Evolutionary conservation across 805 yeast species (phyloP).

Genomic region (Kregervanrija delftensis): DNA sequence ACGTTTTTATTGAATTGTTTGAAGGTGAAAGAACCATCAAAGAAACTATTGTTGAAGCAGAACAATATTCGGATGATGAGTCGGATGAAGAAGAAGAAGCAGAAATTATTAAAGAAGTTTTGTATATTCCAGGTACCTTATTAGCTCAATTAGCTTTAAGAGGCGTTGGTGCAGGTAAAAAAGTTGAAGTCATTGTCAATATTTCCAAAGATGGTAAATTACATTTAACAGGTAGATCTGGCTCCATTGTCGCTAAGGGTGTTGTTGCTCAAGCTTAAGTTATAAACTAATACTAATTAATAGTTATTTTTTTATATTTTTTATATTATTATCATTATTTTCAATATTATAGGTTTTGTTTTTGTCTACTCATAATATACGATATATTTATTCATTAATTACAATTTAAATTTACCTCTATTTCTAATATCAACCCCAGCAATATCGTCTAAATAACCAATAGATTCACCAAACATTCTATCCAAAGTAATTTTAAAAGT

Average conservation of each 20-base stretch:
- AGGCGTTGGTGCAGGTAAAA: constrained; percentile 56
- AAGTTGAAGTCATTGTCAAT: constrained; percentile 64
- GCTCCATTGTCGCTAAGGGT: constrained; percentile 43
- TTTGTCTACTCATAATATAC: neutral
- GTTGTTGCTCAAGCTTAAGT: constrained; percentile 29
- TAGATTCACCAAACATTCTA: constrained; percentile 4
- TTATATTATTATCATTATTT: neutral
- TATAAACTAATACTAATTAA: neutral
- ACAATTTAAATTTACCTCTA: constrained; percentile 4
- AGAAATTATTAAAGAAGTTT: constrained; percentile 71
- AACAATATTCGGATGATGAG: constrained; percentile 45
- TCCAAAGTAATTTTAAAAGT: constrained; percentile 5
- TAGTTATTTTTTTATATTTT: neutral
- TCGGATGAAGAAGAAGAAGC: constrained; percentile 71
- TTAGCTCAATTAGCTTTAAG: constrained; percentile 75
- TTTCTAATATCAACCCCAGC: constrained; percentile 1
- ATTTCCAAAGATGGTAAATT: constrained; percentile 60
- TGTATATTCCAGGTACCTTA: constrained; percentile 62
- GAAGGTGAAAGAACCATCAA: constrained; percentile 83
- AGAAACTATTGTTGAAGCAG: constrained; percentile 73
- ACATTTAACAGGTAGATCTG: constrained; percentile 56
- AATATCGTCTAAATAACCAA: constrained; percentile 1
- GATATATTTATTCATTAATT: neutral
- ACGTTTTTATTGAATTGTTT: constrained; percentile 62
- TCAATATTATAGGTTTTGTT: neutral